Conservation (phyloP, 768 basidiomycete genomes). For the Butyriboletus loyo region DNA sequence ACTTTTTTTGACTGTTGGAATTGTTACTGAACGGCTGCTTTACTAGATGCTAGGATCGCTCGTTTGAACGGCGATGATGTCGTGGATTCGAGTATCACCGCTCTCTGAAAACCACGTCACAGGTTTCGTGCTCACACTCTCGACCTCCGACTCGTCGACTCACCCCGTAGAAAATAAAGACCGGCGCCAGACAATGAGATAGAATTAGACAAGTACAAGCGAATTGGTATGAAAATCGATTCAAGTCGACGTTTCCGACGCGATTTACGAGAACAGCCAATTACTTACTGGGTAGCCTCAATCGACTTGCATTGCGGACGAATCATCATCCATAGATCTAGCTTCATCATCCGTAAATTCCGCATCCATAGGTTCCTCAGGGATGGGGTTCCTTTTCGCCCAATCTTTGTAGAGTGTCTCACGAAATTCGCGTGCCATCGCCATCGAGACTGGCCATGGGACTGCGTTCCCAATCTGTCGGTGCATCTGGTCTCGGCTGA, state of each 20-base stretch:
- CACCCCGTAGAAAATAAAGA: neutral
- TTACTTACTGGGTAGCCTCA: constrained; percentile 3
- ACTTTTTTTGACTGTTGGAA: neutral
- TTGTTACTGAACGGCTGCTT: neutral
- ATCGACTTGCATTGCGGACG: constrained; percentile 36
- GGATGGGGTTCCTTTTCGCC: constrained; percentile 30
- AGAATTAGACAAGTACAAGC: neutral
- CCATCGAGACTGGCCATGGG: constrained; percentile 59
- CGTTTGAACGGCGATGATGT: neutral
- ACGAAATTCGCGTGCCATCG: constrained; percentile 62
- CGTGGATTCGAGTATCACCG: neutral
- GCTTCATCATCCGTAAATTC: constrained; percentile 20
- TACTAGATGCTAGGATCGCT: neutral
- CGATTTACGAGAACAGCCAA: neutral
- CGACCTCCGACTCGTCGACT: neutral
- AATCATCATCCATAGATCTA: neutral
- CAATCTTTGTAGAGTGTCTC: constrained; percentile 52
- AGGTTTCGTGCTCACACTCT: neutral
- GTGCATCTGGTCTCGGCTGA: constrained; percentile 53
- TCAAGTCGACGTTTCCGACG: neutral
- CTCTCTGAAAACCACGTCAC: neutral
- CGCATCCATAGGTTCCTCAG: constrained; percentile 27
- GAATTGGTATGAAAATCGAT: neutral
- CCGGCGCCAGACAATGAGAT: neutral
- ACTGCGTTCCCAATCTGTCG: constrained; percentile 82